Evolutionary conservation across 2,329 filamentous ascomycete species (phyloP).

Genomic region (Penicillium sp.): DNA sequence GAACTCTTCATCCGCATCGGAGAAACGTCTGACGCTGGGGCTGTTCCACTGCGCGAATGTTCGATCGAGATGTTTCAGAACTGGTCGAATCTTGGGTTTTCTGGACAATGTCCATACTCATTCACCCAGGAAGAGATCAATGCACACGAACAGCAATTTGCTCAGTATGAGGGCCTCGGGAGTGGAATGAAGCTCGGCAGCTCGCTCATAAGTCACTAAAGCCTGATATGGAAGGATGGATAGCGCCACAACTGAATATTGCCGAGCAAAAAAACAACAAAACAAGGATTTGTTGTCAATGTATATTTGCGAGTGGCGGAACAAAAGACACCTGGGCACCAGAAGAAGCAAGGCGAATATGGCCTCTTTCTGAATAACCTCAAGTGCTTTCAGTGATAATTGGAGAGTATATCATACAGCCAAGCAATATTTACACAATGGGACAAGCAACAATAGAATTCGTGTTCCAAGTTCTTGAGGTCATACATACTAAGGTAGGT

Average conservation of each 20-base stretch:
- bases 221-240: conserved; percentile 36
- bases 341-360: conserved; percentile 17
- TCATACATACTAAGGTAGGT: not conserved
- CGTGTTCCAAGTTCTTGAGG: no score
- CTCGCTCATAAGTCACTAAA: conserved; percentile 26
- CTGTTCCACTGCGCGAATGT: conserved; percentile 30
- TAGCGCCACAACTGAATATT: conserved; percentile 29
- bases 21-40: conserved; percentile 24
- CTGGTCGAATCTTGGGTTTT: conserved; percentile 26
- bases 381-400: no score
- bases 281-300: conserved; percentile 23
- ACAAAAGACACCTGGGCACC: conserved; percentile 15
- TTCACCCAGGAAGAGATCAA: conserved; percentile 26
- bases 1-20: conserved; percentile 32
- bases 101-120: conserved; percentile 24
- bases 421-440: no score
- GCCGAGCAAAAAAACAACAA: conserved; percentile 16
- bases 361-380: no score
- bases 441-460: no score
- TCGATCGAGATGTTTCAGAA: conserved; percentile 27
- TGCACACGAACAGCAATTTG: conserved; percentile 25
- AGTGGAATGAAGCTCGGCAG: conserved; percentile 21
- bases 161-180: conserved; percentile 27
- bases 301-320: conserved; percentile 17
- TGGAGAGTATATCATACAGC: no score